Evolutionary conservation across 2,329 filamentous ascomycete species (phyloP).

Genomic region (Colletotrichum incanum): DNA sequence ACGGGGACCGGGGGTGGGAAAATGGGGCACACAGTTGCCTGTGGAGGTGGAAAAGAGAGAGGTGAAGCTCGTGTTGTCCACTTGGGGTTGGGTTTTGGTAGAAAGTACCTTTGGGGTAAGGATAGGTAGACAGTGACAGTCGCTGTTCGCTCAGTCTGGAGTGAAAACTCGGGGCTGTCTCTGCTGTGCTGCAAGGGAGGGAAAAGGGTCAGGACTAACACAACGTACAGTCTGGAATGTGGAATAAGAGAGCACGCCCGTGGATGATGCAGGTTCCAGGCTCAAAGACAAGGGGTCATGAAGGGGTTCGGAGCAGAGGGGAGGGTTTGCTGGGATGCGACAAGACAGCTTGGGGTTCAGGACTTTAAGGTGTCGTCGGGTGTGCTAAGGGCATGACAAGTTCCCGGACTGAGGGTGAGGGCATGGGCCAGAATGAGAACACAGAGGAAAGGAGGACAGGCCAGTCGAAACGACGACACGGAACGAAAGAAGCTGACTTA

Average conservation of each 20-base stretch:
- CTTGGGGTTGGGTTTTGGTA: background rate
- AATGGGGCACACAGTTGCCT: conserved; percentile 9
- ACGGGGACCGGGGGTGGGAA: conserved; percentile 22
- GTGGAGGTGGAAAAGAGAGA: conserved; percentile 9
- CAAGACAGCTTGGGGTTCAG: conserved; percentile 24
- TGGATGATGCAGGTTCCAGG: conserved; percentile 3
- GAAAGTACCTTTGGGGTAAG: conserved; percentile 2
- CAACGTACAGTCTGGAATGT: background rate
- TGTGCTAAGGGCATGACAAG: conserved; percentile 29
- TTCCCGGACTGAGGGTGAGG: conserved; percentile 19
- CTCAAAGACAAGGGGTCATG: conserved; percentile 18
- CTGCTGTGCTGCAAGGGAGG: conserved; percentile 23
- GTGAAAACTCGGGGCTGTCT: background rate
- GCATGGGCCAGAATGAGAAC: conserved; percentile 9
- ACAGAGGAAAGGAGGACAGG: conserved; percentile 8
- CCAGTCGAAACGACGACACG: conserved; percentile 19
- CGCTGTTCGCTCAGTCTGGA: background rate
- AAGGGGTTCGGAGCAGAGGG: conserved; percentile 10
- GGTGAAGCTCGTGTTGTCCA: conserved; percentile 3
- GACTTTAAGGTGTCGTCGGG: conserved; percentile 21
- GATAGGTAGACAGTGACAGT: background rate
- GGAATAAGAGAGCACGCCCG: background rate
- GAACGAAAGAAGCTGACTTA: conserved; percentile 29
- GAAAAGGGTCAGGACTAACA: background rate
- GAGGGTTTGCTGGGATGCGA: conserved; percentile 34